Evolutionary conservation across 2,329 filamentous ascomycete species (phyloP).

Genomic region (Boeremia exigua): DNA sequence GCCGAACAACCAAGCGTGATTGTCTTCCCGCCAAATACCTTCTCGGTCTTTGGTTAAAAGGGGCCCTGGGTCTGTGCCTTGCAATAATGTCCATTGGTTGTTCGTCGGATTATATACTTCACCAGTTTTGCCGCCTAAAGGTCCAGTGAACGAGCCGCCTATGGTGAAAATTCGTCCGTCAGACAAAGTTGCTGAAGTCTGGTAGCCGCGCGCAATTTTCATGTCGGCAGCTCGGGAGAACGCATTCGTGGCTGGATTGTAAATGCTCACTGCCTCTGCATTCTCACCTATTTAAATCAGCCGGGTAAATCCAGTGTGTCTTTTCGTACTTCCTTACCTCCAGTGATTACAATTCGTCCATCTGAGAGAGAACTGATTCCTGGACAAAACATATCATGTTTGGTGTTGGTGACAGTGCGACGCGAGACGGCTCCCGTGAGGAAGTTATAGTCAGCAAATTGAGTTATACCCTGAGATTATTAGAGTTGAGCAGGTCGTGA

Average conservation of each 20-base stretch:
- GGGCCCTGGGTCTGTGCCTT: constrained; percentile 22
- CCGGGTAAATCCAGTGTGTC: too few relatives aligned
- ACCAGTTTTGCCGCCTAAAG: constrained; percentile 20
- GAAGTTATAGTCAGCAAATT: constrained; percentile 29
- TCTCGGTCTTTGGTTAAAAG: constrained; percentile 27
- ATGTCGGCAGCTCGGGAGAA: constrained; percentile 24
- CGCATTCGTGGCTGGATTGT: constrained; percentile 20
- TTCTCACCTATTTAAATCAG: constrained; percentile 4
- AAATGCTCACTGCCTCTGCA: constrained; percentile 24
- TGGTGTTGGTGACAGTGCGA: constrained; percentile 24
- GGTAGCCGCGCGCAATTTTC: constrained; percentile 25
- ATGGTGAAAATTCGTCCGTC: constrained; percentile 29
- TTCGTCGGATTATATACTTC: constrained; percentile 23
- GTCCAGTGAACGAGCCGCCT: constrained; percentile 26
- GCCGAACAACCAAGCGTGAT: constrained; percentile 31
- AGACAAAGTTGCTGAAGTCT: constrained; percentile 23
- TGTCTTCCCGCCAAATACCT: constrained; percentile 24
- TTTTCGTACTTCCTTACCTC: constrained; percentile 9
- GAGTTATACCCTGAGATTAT: constrained; percentile 20
- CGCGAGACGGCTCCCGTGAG: constrained; percentile 19
- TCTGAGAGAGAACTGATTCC: constrained; percentile 26
- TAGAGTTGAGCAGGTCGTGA: constrained; percentile 2
- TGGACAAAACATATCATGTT: constrained; percentile 33
- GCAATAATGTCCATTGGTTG: constrained; percentile 24
- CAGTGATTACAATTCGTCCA: constrained; percentile 26